Evolutionary conservation across 805 yeast genomes (phyloP).

Genomic region (Lipomyces lipofer): DNA sequence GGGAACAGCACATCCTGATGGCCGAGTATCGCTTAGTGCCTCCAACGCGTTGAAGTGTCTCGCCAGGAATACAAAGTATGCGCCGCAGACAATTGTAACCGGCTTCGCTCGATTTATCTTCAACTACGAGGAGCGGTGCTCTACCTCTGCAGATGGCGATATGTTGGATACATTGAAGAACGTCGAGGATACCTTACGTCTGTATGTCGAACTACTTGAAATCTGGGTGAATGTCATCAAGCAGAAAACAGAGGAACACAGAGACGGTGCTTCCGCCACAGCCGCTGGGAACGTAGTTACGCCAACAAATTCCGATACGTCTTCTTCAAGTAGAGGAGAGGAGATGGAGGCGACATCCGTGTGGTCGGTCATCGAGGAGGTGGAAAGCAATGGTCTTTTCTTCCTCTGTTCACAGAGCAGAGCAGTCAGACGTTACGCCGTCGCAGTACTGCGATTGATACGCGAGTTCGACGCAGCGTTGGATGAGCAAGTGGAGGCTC

Average conservation of each 20-base stretch:
- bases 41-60: slow-evolving; percentile 61
- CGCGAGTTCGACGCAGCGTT: slow-evolving; percentile 88
- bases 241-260: slow-evolving; percentile 36
- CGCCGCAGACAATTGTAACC: slow-evolving; percentile 59
- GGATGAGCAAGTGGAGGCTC: slow-evolving; percentile 49
- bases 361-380: slow-evolving; percentile 85
- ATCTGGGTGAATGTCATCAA: slow-evolving; percentile 78
- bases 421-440: slow-evolving; percentile 69
- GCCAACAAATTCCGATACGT: slow-evolving; percentile 33
- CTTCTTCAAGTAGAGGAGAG: slow-evolving; percentile 51
- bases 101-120: slow-evolving; percentile 79
- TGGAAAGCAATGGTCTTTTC: slow-evolving; percentile 92
- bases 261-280: slow-evolving; percentile 14
- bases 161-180: slow-evolving; percentile 7
- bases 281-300: slow-evolving; percentile 24
- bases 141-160: slow-evolving; percentile 6
- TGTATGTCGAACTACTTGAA: slow-evolving; percentile 76
- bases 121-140: slow-evolving; percentile 61
- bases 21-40: slow-evolving; percentile 63
- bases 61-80: slow-evolving; percentile 55
- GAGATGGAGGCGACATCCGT: slow-evolving; percentile 75
- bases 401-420: slow-evolving; percentile 88
- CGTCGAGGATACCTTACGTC: slow-evolving; percentile 38
- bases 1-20: slow-evolving; percentile 69
- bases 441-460: slow-evolving; percentile 70